A percentile compares a stretch with the other conserved stretches of the same genome.
Evolutionary conservation across 1,284 basidiomycete species (phyloP).

Genomic region (Bondarzewia mesenterica): DNA sequence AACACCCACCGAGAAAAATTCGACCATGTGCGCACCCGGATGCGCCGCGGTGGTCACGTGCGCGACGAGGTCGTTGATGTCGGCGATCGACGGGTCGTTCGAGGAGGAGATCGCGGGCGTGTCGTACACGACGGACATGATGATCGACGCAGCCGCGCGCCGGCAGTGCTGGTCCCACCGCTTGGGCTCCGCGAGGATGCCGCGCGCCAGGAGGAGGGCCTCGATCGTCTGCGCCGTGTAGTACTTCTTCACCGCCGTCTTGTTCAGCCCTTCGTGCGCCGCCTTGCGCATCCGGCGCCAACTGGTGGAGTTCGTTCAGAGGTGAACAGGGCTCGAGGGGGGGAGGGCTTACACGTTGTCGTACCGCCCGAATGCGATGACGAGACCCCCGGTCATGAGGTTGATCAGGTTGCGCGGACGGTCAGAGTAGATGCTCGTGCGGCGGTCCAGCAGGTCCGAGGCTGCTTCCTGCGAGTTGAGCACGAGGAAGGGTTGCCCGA

Average conservation of each 20-base stretch:
- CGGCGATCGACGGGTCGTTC: neutral
- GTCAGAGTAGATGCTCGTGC: constrained; percentile 14
- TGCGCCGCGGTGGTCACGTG: neutral
- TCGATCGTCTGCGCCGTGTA: constrained; percentile 1
- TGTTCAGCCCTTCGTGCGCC: constrained; percentile 6
- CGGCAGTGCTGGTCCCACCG: constrained; percentile 1
- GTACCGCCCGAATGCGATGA: neutral
- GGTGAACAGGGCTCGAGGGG: neutral
- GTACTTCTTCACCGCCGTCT: neutral
- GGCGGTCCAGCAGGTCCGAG: constrained; percentile 16
- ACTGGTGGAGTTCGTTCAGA: neutral
- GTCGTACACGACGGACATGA: constrained; percentile 5
- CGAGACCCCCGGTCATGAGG: neutral
- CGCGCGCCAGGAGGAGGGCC: constrained; percentile 2
- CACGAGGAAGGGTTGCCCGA: constrained; percentile 16
- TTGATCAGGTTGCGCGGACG: constrained; percentile 10
- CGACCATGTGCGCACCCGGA: constrained; percentile 2
- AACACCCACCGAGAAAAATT: too few species aligned
- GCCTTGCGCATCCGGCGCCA: constrained; percentile 7
- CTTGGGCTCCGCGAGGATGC: neutral
- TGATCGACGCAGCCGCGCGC: constrained; percentile 3
- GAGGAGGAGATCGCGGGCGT: constrained; percentile 1
- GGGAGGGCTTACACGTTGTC: neutral
- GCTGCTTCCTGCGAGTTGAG: constrained; percentile 15
- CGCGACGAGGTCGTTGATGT: neutral